Evolutionary conservation across 352 stramenopile genomes (phyloP).

Genomic region (Thraustotheca clavata): DNA sequence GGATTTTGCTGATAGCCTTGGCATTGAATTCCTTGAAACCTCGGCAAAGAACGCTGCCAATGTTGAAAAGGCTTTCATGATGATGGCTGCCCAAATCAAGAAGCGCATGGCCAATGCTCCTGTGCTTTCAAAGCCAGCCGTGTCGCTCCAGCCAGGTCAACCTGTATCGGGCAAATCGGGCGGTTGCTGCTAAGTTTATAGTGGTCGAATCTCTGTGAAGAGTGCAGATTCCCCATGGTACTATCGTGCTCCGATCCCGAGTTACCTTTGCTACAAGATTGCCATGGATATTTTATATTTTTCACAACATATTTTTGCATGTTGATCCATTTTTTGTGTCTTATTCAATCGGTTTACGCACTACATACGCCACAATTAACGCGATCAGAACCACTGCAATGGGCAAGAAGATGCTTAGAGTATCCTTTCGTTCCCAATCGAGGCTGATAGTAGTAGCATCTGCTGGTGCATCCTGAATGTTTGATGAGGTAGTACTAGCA

Average conservation of each 20-base stretch:
- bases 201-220: conserved; percentile 9
- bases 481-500: neutral
- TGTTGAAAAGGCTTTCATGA: conserved; percentile 99
- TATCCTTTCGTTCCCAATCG: neutral
- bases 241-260: conserved; percentile 3
- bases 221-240: conserved; percentile 6
- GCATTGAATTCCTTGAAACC: conserved; percentile 99
- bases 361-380: neutral
- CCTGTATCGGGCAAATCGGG: conserved; percentile 57
- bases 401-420: neutral
- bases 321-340: neutral
- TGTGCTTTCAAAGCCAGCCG: conserved; percentile 51
- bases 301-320: conserved; percentile 23
- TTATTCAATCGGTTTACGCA: neutral
- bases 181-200: conserved; percentile 67
- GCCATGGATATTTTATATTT: conserved; percentile 23
- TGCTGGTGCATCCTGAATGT: neutral
- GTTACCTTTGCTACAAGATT: neutral
- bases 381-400: neutral
- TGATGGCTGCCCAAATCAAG: conserved; percentile 98
- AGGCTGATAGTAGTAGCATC: neutral
- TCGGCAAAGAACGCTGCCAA: conserved; percentile 98
- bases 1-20: conserved; percentile 94
- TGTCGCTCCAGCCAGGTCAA: conserved; percentile 53
- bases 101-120: conserved; percentile 85